Base-by-base conservation (phyloP, 768 basidiomycete species). In the Amanita rimosa region DNA sequence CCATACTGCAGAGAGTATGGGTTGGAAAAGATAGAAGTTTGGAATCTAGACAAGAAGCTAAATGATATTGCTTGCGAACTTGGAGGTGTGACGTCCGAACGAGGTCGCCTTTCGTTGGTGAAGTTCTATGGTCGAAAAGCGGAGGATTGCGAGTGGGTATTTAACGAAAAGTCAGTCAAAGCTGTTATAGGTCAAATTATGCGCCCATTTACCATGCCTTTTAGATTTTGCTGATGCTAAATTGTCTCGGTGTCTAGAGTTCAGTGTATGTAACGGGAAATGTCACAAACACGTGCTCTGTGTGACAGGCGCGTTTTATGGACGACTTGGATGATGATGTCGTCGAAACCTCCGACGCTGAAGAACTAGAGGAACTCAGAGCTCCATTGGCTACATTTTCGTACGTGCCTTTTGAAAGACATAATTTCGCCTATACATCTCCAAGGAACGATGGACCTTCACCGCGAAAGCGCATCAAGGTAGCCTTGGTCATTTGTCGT, bases 301-400 rank as follows among this genome's bases (percentile, higher is more conserved):
- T 31, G 31, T 31, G 31, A 31, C 31, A 13, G 17, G 3, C n/a
- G 29, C 16, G n/a, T 33, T 10, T n/a, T 44, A 29, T 13, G 17
- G 5, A 19, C 19, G 21, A n/a, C 19, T 55, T 64, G 35, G 60
- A 65, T 36, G 67, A 67, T 5, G 78, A 77, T 38, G 57, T 75
- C 42, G 73, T 83, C 11, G 78, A 78, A 56, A 81, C 81, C 14
- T 83, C 81, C 3, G 81, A 84, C 54, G 61, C 66, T 41, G 81
- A 82, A 55, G 81, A 84, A 54, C 67, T 69, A 35, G 75, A 75
- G 55, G 67, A 68, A 39, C 52, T 42, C 29, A 41, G 38, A 43
- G 48, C 38, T 3, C 41, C 47, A 48, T 17, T 26, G 4, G 48
- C 38, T 2, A 33, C 47, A 48, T 19, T 27, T 1, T 36, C 34